Base-by-base conservation (phyloP, 2,329 filamentous ascomycete species). In the Exophiala lecanii-corni region DNA sequence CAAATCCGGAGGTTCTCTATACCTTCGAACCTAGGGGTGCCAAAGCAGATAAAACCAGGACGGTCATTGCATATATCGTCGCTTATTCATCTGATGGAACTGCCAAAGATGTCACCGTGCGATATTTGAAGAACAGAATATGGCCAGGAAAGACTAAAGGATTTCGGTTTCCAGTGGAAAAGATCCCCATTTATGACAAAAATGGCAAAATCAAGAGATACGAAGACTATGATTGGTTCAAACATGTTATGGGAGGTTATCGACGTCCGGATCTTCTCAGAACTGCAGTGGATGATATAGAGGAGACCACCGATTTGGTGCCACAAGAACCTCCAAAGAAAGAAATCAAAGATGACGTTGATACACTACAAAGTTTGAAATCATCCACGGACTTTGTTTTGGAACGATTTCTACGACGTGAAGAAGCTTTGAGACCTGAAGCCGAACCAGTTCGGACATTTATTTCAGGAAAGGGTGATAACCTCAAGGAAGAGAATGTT, bases 101-200 rank as follows among this genome's bases (percentile, higher is more conserved):
- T 0, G 89, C 88, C 9, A 97, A 97, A 61, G 92, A 98, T 60
- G 85, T 98, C 12, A 98, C 92, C 0, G 82, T 92, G 9, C 79
- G 92, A 19, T 98, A 98, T 62, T 69, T 98, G 5, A 89, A 84
- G 57, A 79, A 83, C 16, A 85, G 85, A 44, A 75, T 84, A 40
- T 81, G 89, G 61, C 92, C 92, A 1, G 91, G 92, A 3, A 85
- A 89, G 54, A 94, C 91, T 0, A 97, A 95, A 60, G 88, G 89
- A 3, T 76, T 82, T 51, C 79, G 92, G 5, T 76, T 95, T 60
- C 79, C 84, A 0, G 61, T 81, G 2, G 87, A 94, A 55, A 95
- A 91, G 58, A 72, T 94, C 1, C 82, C 89, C 0, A 69, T 96
- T 5, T 82, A 89, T 60, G 83, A 88, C 57, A 79, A 75, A 9